phyloP scores from a whole-genome alignment of 2,329 filamentous ascomycete species.

The Chrysoporthe puriensis region DNA sequence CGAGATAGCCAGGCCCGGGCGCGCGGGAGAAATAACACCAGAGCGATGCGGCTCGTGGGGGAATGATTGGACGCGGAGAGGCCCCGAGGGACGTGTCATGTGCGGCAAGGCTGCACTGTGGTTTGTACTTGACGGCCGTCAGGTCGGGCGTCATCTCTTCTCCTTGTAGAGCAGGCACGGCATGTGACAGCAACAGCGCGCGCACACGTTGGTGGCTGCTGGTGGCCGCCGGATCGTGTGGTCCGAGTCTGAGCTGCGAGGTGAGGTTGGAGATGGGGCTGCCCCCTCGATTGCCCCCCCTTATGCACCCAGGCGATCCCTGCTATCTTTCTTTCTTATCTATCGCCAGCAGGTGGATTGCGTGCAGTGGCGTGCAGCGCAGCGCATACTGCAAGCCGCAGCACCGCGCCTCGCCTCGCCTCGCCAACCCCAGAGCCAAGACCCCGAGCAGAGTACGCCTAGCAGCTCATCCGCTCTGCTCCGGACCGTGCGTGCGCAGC shows the following conservation, averaged over 20 bases:
- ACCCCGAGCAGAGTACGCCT: constrained; percentile 2
- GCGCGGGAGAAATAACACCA: neutral
- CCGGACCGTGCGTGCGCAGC: neutral
- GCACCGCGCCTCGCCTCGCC: neutral
- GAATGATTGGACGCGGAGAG: constrained; percentile 1
- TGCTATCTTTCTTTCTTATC: constrained; percentile 10
- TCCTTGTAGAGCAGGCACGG: neutral
- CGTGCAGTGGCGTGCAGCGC: neutral
- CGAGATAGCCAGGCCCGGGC: neutral
- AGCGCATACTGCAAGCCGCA: neutral
- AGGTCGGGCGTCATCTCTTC: neutral
- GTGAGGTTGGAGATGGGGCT: neutral
- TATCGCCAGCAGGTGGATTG: neutral
- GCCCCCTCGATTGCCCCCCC: neutral
- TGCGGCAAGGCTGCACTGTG: neutral
- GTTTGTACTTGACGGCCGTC: too few relatives aligned
- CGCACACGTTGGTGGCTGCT: neutral
- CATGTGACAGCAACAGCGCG: neutral
- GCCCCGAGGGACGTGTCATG: neutral
- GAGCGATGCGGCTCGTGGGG: neutral
- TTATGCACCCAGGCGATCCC: neutral
- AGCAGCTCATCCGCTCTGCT: neutral
- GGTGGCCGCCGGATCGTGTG: neutral
- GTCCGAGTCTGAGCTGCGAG: neutral
- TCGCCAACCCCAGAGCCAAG: constrained; percentile 1